phyloP scores from a whole-genome alignment of 2,329 filamentous ascomycete species.

The Myriosclerotinia scirpicola region DNA sequence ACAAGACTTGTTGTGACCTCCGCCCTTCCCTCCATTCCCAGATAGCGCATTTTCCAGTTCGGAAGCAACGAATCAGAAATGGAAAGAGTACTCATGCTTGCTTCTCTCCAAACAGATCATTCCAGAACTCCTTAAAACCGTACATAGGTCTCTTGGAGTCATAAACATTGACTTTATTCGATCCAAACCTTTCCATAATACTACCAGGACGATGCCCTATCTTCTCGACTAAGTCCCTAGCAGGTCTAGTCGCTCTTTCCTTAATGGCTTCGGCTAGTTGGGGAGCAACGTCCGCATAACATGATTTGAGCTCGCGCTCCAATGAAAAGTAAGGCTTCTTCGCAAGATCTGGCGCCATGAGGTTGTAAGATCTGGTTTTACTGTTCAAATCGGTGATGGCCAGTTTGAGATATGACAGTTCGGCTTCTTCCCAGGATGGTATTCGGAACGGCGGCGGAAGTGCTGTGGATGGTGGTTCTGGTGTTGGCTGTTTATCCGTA shows the following conservation, averaged over 20 bases:
- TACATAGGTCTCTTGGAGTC: conserved; percentile 77
- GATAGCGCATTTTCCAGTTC: too few species aligned
- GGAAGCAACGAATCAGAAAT: too few species aligned
- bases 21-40: not conserved
- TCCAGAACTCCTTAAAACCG: conserved; percentile 87
- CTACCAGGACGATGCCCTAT: conserved; percentile 49
- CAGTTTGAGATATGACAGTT: conserved; percentile 72
- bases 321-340: conserved; percentile 91
- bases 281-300: conserved; percentile 85
- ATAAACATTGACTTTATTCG: conserved; percentile 60
- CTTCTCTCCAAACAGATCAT: conserved; percentile 61
- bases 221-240: conserved; percentile 45
- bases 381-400: conserved; percentile 76
- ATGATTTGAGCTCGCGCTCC: conserved; percentile 75
- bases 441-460: conserved; percentile 71
- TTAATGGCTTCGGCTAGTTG: conserved; percentile 70
- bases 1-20: not conserved
- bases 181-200: conserved; percentile 62
- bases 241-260: conserved; percentile 58
- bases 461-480: conserved; percentile 27
- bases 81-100: not conserved
- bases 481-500: conserved; percentile 18
- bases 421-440: conserved; percentile 68
- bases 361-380: conserved; percentile 84
- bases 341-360: conserved; percentile 88